These are phyloP conservation scores for Canariomyces notabilis DNA, from an alignment of 2,329 filamentous ascomycete genomes.

Conservation along the genomic window DNA sequence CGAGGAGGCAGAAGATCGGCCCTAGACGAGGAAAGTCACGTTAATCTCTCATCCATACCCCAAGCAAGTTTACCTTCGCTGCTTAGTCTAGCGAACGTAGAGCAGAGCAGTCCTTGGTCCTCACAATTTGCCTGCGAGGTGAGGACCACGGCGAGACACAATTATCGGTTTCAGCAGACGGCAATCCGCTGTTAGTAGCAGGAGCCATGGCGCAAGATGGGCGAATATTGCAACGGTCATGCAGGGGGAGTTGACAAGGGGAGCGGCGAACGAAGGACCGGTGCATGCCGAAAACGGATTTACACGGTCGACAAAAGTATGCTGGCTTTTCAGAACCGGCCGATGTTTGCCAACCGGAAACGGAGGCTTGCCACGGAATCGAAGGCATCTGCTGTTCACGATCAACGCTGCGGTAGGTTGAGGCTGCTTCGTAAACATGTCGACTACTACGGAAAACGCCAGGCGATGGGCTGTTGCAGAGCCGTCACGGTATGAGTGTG, in stretches of 20 bases:
- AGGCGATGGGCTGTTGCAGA: constrained; percentile 10
- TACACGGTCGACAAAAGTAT: constrained; percentile 6
- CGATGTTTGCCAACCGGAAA: constrained; percentile 11
- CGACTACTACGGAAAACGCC: constrained; percentile 16
- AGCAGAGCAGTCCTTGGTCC: not conserved
- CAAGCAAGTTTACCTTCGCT: constrained; percentile 6
- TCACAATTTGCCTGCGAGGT: not conserved
- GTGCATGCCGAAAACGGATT: constrained; percentile 7
- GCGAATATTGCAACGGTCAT: constrained; percentile 10
- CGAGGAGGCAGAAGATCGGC: too few relatives aligned
- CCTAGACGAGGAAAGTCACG: too few relatives aligned
- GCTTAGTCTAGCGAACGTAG: too few relatives aligned
- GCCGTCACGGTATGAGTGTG: constrained; percentile 16
- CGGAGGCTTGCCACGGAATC: constrained; percentile 8
- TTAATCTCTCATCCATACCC: constrained; percentile 1
- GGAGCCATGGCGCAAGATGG: constrained; percentile 1
- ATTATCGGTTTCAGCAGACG: not conserved
- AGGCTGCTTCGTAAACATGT: constrained; percentile 17
- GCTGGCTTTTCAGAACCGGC: constrained; percentile 5
- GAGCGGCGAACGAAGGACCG: constrained; percentile 6
- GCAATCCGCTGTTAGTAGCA: not conserved
- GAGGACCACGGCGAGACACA: not conserved
- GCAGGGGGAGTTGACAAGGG: constrained; percentile 7
- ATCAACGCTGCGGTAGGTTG: constrained; percentile 14
- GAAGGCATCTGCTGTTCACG: constrained; percentile 10